Base-by-base conservation (phyloP, 805 yeast genomes). In the Saturnispora besseyi region DNA sequence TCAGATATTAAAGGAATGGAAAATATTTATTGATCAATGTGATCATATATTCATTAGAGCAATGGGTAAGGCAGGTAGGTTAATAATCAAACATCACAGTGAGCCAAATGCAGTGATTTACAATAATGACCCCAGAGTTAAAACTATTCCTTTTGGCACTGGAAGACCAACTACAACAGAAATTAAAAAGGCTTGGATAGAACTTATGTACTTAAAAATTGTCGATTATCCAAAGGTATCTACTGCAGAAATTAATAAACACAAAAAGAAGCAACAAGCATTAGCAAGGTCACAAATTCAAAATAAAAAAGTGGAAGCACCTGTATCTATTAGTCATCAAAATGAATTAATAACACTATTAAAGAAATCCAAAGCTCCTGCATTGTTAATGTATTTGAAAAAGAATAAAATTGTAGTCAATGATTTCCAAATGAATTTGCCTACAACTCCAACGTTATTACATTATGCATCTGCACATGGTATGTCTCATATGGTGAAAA, bases 71-170 rank as follows among this genome's bases (percentile, higher is more conserved):
- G 86, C 82, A 56, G 75, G 80, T 53, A 81, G 75, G 51, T 45
- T 55, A 12, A 33, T 55, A 26, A 45, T 52, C 3, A 44, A 51
- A 21, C 53, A 54, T 26, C 34, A 37, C 1, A 50, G 52, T 13
- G 57, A 55, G 57, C 82, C 78, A 31, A 81, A 81, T 30, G 75
- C 82, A 0, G 72, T 78, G 2, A 63, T 79, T 6, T 60, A 72
- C 32, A 67, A 59, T 30, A 67, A 68, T 32, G 97, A 91, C 61
- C 55, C 69, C 0, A 73, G 96, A 54, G 65, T 93, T 6, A 78
- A 76, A 54, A 65, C 72, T 2, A 79, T 91, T 61, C 99, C 99
- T 1, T 89, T 93, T 67, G 83, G 96, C 0, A 91, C 99, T 0
- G 79, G 78, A 50, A 75, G 96, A 55, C 95, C 98, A 1, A 90